These are phyloP conservation scores for Coemansia sp. DNA, from an alignment of 192 early-diverging fungal genomes.

Conservation along the genomic window DNA sequence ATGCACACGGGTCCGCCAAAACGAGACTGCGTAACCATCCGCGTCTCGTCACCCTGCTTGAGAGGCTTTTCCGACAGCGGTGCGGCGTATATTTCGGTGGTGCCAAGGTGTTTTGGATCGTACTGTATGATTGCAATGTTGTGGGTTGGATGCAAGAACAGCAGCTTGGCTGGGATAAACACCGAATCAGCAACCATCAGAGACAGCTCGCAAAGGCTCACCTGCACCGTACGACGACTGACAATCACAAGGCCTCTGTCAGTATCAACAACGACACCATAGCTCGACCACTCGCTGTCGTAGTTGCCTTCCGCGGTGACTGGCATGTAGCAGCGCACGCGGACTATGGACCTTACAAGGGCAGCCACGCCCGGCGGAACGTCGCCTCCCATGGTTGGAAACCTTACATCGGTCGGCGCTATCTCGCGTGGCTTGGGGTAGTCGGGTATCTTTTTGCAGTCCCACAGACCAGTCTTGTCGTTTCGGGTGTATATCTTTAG, in stretches of 20 bases:
- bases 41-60: constrained; percentile 64
- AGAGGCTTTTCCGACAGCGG: constrained; percentile 61
- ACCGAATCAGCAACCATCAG: constrained; percentile 86
- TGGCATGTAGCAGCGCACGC: constrained; percentile 24
- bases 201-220: constrained; percentile 74
- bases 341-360: constrained; percentile 35
- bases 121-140: constrained; percentile 87
- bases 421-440: constrained; percentile 10
- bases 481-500: constrained; percentile 45
- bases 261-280: constrained; percentile 80
- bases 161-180: constrained; percentile 81
- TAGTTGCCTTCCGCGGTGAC: constrained; percentile 25
- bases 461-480: constrained; percentile 46
- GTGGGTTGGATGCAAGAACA: constrained; percentile 85
- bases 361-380: constrained; percentile 23
- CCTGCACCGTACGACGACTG: constrained; percentile 78
- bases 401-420: constrained; percentile 19
- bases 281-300: constrained; percentile 20
- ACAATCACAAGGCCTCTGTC: constrained; percentile 80
- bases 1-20: constrained; percentile 61
- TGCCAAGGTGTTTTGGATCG: constrained; percentile 71
- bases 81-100: constrained; percentile 69
- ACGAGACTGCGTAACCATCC: constrained; percentile 59
- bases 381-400: constrained; percentile 27
- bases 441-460: constrained; percentile 18